These are phyloP conservation scores for Juglanconis oblonga DNA, from an alignment of 2,329 filamentous ascomycete species.

Conservation along the genomic window DNA sequence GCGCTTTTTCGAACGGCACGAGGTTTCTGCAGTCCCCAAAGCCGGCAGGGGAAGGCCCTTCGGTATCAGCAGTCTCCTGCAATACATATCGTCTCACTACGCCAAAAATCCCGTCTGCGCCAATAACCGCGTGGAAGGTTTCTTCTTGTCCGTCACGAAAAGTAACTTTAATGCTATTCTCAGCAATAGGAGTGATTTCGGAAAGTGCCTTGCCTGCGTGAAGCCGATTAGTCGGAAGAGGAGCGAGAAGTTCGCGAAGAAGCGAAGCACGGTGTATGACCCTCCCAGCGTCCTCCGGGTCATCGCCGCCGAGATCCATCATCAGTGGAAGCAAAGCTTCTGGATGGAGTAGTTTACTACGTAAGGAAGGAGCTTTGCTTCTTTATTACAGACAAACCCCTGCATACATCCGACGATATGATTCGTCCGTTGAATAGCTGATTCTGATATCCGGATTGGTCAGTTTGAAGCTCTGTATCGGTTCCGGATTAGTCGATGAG, in stretches of 20 bases:
- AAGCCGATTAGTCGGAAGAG: conserved; percentile 16
- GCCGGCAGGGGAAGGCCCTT: conserved; percentile 12
- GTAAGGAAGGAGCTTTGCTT: too few species aligned
- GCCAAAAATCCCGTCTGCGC: conserved; percentile 24
- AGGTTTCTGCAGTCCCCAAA: conserved; percentile 20
- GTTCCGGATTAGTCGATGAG: too few species aligned
- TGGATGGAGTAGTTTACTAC: too few species aligned
- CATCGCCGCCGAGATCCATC: conserved; percentile 16
- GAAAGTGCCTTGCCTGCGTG: conserved; percentile 20
- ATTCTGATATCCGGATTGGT: too few species aligned
- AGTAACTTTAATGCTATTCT: conserved; percentile 4
- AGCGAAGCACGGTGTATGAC: conserved; percentile 23
- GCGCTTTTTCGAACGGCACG: conserved; percentile 18
- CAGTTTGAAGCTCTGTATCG: too few species aligned
- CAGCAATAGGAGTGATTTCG: background rate
- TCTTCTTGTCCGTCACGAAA: conserved; percentile 19
- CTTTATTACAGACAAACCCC: too few species aligned
- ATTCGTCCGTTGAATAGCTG: too few species aligned
- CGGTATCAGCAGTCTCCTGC: conserved; percentile 3
- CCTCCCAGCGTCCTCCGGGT: conserved; percentile 1
- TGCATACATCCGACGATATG: too few species aligned
- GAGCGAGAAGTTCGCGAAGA: conserved; percentile 20
- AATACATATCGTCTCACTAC: conserved; percentile 21
- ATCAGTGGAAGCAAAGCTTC: too few species aligned
- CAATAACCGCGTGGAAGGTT: conserved; percentile 21